phyloP scores from a whole-genome alignment of 305 asterid species.

The Caryopteris hybrid region DNA sequence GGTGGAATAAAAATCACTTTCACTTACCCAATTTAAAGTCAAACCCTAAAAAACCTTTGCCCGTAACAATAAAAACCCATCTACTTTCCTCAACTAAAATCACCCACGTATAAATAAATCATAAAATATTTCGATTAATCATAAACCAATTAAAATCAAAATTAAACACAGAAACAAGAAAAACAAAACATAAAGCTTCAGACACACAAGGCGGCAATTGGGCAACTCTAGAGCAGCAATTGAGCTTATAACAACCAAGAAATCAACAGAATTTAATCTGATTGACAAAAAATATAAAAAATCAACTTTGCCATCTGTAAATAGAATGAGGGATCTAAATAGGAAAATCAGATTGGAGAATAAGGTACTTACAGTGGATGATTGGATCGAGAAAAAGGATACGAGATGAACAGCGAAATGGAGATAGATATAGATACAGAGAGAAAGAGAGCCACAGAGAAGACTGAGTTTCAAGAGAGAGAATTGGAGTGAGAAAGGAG shows the following conservation, averaged over 20 bases:
- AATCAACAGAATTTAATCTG: constrained; percentile 14
- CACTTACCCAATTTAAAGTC: constrained; percentile 38
- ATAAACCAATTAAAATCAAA: constrained; percentile 12
- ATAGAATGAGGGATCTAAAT: constrained; percentile 32
- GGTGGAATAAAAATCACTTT: constrained; percentile 20
- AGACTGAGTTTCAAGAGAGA: constrained; percentile 48
- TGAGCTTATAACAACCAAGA: background rate
- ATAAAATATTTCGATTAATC: constrained; percentile 4
- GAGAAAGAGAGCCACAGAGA: constrained; percentile 48
- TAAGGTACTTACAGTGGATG: constrained; percentile 33
- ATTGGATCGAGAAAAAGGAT: constrained; percentile 42
- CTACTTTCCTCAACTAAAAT: constrained; percentile 13
- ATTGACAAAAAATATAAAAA: background rate
- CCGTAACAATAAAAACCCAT: background rate
- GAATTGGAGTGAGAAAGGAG: constrained; percentile 28
- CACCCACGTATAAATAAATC: constrained; percentile 15
- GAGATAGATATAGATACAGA: constrained; percentile 37
- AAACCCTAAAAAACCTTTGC: constrained; percentile 31
- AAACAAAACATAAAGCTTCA: constrained; percentile 11
- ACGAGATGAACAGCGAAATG: constrained; percentile 26
- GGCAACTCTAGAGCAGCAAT: constrained; percentile 12
- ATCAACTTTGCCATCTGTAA: background rate
- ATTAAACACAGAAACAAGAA: background rate
- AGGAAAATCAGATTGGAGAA: constrained; percentile 12
- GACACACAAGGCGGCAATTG: background rate